These are phyloP conservation scores for Tolypocladium ophioglossoides DNA, from an alignment of 2,329 filamentous ascomycete species.

Conservation along the genomic window DNA sequence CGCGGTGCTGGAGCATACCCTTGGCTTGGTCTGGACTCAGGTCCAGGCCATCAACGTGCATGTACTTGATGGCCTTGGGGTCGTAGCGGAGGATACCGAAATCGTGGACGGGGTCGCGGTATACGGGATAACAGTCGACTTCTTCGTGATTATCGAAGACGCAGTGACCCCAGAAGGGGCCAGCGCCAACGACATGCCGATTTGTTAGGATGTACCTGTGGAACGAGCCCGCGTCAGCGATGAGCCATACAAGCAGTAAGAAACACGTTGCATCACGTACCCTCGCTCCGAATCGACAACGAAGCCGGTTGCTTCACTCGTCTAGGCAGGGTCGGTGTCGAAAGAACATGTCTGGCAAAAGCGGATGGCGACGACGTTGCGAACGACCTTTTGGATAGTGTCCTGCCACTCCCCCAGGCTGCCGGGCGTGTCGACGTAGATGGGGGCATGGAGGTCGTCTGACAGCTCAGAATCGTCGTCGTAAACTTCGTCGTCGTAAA, in stretches of 20 bases:
- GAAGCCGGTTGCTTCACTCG: constrained; percentile 94
- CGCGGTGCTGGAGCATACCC: constrained; percentile 23
- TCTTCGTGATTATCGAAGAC: constrained; percentile 98
- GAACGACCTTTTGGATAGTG: constrained; percentile 87
- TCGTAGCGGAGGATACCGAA: constrained; percentile 97
- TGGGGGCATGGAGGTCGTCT: constrained; percentile 23
- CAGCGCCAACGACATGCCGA: constrained; percentile 86
- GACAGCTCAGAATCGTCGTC: constrained; percentile 31
- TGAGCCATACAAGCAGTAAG: not conserved
- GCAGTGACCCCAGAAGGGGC: constrained; percentile 95
- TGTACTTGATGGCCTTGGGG: constrained; percentile 92
- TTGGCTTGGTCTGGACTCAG: constrained; percentile 78
- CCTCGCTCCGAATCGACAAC: constrained; percentile 91
- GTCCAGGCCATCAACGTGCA: constrained; percentile 72
- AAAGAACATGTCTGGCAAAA: constrained; percentile 98
- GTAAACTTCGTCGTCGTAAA: constrained; percentile 23
- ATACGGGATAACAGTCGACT: constrained; percentile 92
- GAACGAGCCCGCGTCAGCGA: not conserved
- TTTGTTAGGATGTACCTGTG: constrained; percentile 70
- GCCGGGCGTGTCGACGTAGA: constrained; percentile 26
- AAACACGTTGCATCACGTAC: constrained; percentile 29
- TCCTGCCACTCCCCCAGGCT: constrained; percentile 71
- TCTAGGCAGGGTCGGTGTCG: constrained; percentile 89
- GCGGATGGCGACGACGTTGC: constrained; percentile 95
- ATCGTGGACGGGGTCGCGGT: constrained; percentile 96